Percentiles rank a stretch among this genome's conserved stretches.
phyloP scores from a whole-genome alignment of 176 grass and related monocot species.

The Hyparrhenia diplandra region DNA sequence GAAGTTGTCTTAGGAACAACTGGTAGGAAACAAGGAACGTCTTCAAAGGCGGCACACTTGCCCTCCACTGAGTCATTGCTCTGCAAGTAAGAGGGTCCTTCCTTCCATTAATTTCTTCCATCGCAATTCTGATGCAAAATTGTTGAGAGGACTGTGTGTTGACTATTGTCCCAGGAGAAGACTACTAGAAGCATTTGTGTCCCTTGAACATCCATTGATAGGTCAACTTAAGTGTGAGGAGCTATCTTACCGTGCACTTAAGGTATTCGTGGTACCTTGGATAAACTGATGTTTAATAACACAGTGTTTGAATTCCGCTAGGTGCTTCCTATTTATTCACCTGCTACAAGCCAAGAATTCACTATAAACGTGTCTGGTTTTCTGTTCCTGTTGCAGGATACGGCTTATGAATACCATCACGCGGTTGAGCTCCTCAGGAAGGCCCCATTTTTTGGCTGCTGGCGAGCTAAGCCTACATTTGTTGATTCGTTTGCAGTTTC shows the following conservation, averaged over 20 bases:
- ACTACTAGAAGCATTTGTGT: slow-evolving; percentile 55
- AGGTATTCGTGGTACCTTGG: slow-evolving; percentile 38
- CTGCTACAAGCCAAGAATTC: no score
- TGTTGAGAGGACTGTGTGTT: background rate
- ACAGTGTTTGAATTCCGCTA: background rate
- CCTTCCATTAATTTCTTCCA: slow-evolving; percentile 1
- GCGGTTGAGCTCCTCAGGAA: slow-evolving; percentile 48
- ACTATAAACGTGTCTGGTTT: background rate
- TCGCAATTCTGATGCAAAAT: background rate
- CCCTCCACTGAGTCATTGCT: slow-evolving; percentile 76
- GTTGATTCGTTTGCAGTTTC: slow-evolving; percentile 38
- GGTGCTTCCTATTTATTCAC: background rate
- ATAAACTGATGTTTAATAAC: background rate
- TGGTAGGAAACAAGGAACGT: slow-evolving; percentile 93
- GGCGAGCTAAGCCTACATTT: slow-evolving; percentile 48
- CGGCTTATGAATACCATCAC: slow-evolving; percentile 57
- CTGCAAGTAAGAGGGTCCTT: slow-evolving; percentile 69
- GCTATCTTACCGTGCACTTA: slow-evolving; percentile 56
- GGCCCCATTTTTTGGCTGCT: slow-evolving; percentile 40
- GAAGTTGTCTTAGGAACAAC: slow-evolving; percentile 83
- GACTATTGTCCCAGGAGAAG: slow-evolving; percentile 55
- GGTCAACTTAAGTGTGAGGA: slow-evolving; percentile 17
- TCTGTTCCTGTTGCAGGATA: slow-evolving; percentile 30
- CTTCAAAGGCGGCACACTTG: slow-evolving; percentile 51
- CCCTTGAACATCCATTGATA: slow-evolving; percentile 26